Conservation (phyloP, 768 basidiomycete species). For the Leccinum olivaceopallidum region DNA sequence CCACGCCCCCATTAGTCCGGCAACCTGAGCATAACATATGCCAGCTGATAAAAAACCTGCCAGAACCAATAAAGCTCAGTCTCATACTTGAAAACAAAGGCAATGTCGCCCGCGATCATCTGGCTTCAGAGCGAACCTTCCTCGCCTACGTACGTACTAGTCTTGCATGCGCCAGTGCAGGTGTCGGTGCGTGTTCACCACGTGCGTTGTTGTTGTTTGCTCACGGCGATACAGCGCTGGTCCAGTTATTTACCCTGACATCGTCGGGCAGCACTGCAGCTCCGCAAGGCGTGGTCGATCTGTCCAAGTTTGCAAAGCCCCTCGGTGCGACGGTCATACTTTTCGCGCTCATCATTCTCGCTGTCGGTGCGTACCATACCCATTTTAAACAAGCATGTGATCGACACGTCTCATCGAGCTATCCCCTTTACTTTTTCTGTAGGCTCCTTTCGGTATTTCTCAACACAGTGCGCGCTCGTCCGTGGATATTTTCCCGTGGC, state of each 20-base stretch:
- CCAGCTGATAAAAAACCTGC: constrained; percentile 2
- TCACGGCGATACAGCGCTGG: constrained; percentile 38
- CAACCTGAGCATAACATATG: neutral
- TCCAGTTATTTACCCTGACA: constrained; percentile 51
- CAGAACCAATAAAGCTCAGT: constrained; percentile 20
- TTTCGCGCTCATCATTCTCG: constrained; percentile 47
- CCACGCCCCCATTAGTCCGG: neutral
- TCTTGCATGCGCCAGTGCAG: constrained; percentile 55
- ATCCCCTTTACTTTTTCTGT: neutral
- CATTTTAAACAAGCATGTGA: neutral
- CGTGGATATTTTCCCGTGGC: constrained; percentile 57
- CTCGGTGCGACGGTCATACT: constrained; percentile 52
- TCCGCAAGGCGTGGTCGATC: constrained; percentile 2
- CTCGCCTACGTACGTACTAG: constrained; percentile 67
- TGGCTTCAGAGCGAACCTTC: constrained; percentile 64
- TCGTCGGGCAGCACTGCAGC: constrained; percentile 2
- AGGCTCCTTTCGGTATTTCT: constrained; percentile 57
- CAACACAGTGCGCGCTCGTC: constrained; percentile 49
- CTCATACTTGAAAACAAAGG: constrained; percentile 56
- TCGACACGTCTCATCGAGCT: neutral
- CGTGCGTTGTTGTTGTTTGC: neutral
- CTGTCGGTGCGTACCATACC: constrained; percentile 40
- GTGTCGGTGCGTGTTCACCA: constrained; percentile 49
- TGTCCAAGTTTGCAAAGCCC: constrained; percentile 43
- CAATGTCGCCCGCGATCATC: constrained; percentile 63